Evolutionary conservation across 2,329 filamentous ascomycete genomes (phyloP).

Genomic region (Nigrospora oryzae): DNA sequence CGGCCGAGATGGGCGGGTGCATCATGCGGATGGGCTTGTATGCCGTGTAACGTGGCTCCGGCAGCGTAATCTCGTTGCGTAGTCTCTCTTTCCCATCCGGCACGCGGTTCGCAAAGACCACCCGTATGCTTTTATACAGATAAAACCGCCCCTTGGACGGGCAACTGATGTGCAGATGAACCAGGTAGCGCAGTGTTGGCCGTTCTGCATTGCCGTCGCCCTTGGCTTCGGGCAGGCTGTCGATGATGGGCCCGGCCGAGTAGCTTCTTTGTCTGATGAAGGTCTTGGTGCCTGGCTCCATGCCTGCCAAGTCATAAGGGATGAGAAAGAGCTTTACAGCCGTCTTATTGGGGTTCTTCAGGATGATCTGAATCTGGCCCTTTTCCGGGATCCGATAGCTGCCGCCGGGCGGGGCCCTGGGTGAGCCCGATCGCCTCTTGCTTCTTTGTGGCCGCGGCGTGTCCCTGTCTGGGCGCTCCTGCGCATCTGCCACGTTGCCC

Average conservation of each 20-base stretch:
- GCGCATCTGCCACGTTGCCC: constrained; percentile 14
- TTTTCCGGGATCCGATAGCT: constrained; percentile 91
- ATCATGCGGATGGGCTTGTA: constrained; percentile 64
- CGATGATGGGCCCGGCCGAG: constrained; percentile 76
- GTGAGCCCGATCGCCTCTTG: constrained; percentile 49
- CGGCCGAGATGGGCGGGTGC: constrained; percentile 26
- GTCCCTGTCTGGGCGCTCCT: constrained; percentile 20
- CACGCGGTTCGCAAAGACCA: constrained; percentile 94
- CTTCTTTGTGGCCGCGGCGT: constrained; percentile 19
- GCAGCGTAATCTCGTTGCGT: constrained; percentile 79
- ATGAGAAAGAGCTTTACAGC: constrained; percentile 93
- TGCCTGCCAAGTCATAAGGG: constrained; percentile 84
- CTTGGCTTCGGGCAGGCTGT: constrained; percentile 39
- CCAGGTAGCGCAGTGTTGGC: constrained; percentile 77
- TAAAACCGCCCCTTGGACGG: constrained; percentile 77
- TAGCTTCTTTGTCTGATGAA: constrained; percentile 94
- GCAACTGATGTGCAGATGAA: constrained; percentile 90
- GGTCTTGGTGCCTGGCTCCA: constrained; percentile 91
- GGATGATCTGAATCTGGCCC: constrained; percentile 90
- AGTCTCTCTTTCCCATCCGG: constrained; percentile 92
- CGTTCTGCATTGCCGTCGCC: constrained; percentile 33
- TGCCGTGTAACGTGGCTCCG: constrained; percentile 76
- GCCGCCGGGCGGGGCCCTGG: constrained; percentile 70
- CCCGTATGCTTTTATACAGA: constrained; percentile 82
- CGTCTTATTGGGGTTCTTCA: constrained; percentile 98